Evolutionary conservation across 352 stramenopile species (phyloP).

Genomic region (Phytophthora agathidicida): DNA sequence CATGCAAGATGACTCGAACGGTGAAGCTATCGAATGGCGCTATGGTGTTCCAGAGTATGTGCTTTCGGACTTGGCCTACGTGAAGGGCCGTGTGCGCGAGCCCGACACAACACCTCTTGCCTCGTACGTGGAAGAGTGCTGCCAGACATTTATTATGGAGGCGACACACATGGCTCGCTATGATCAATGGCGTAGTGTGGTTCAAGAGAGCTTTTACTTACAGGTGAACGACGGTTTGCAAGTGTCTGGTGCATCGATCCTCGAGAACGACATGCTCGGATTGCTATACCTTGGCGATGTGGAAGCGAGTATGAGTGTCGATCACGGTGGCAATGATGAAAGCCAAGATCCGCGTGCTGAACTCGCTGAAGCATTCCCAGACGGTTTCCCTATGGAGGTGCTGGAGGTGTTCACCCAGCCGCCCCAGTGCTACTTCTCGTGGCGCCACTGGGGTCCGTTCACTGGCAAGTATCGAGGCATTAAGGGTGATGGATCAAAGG

Average conservation of each 20-base stretch:
- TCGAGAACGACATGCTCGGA: constrained; percentile 73
- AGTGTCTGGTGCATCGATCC: constrained; percentile 45
- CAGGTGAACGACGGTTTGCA: constrained; percentile 73
- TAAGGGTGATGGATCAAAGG: constrained; percentile 56
- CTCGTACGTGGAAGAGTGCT: constrained; percentile 75
- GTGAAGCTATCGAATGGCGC: constrained; percentile 54
- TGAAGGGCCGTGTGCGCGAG: constrained; percentile 61
- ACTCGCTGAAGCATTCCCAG: constrained; percentile 66
- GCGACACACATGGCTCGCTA: constrained; percentile 71
- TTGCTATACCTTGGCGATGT: constrained; percentile 60
- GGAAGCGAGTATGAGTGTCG: constrained; percentile 37
- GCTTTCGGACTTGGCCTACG: constrained; percentile 79
- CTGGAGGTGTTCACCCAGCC: constrained; percentile 80
- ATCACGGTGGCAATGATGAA: constrained; percentile 42
- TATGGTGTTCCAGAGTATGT: constrained; percentile 75
- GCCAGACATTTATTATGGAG: constrained; percentile 84
- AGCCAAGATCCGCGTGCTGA: constrained; percentile 54
- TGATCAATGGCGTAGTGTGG: constrained; percentile 66
- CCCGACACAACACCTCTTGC: constrained; percentile 63
- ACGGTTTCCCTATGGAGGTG: constrained; percentile 84
- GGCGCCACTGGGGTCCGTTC: constrained; percentile 82
- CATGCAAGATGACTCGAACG: constrained; percentile 22
- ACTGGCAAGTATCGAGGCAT: constrained; percentile 68
- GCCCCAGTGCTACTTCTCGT: constrained; percentile 79
- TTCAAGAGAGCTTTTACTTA: constrained; percentile 63